Evolutionary conservation across 768 basidiomycete genomes (phyloP), one percentile per base, ranked within the genome.

Genomic region (Boletellus sp.): DNA sequence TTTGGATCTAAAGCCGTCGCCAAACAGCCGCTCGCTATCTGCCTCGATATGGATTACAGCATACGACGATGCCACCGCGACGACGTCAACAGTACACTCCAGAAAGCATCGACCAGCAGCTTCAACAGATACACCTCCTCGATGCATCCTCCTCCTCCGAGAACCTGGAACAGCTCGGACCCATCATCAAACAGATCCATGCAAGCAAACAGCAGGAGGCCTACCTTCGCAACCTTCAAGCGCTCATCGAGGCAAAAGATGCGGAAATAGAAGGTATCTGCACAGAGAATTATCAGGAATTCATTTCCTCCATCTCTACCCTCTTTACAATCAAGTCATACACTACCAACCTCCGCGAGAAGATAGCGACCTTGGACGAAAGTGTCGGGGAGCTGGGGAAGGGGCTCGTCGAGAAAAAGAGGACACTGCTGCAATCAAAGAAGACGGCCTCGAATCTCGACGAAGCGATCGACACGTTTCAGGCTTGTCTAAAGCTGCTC

Each of bases 231-330:
- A 89, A 85, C 38, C 74, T 97, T 37, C 86, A 90, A 61, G 77
- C 74, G n/a, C 87, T 97, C 61, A 87, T 97, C 51, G 85, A 92
- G 62, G 84, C 93, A 56, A 96, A 97, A 72, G 96, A 99, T 67
- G 78, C 80, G 53, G 95, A 98, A 69, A 99, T 99, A 67, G 92
- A 98, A 72, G 83, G 81, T 52, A 94, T 97, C 67, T 98, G 96
- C 71, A 81, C 85, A 50, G 89, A 93, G 58, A 98, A 98, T 68
- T 97, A 98, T 62, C 92, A 94, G 70, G 95, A 98, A 70, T 99
- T 99, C 60, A 94, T 97, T 31, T 85, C 87, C 24, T 96, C 94
- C 17, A 94, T 97, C 15, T 92, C 93, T n/a, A 97, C 94, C 3
- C 77, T 99, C 54, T 87, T 97, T 70, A 87, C 87, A 41, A 92